phyloP scores from a whole-genome alignment of 805 yeast species.

The Metschnikowia gelsemii region DNA sequence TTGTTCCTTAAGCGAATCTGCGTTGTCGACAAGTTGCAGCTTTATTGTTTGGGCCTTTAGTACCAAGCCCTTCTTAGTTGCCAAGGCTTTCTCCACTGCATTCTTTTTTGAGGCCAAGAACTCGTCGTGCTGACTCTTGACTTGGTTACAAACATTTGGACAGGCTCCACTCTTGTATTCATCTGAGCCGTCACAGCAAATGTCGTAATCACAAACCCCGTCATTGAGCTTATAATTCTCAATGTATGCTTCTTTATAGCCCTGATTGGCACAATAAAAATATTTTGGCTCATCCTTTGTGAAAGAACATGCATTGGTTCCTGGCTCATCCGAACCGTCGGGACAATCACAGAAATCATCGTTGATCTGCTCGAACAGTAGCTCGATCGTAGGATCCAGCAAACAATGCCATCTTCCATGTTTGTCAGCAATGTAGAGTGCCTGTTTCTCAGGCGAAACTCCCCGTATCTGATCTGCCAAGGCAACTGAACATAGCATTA shows the following conservation, averaged over 20 bases:
- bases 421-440: constrained; percentile 50
- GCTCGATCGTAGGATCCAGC: constrained; percentile 57
- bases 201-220: constrained; percentile 85
- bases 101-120: not conserved
- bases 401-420: constrained; percentile 69
- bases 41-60: constrained; percentile 18
- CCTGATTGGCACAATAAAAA: constrained; percentile 78
- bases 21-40: constrained; percentile 11
- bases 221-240: constrained; percentile 74
- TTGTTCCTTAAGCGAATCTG: constrained; percentile 2
- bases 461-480: constrained; percentile 26
- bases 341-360: constrained; percentile 96
- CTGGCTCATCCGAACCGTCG: constrained; percentile 97
- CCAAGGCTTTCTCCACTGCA: constrained; percentile 25
- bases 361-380: constrained; percentile 65
- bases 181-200: constrained; percentile 95
- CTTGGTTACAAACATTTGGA: constrained; percentile 53
- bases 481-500: constrained; percentile 5
- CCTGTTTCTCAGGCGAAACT: constrained; percentile 38
- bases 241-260: constrained; percentile 61
- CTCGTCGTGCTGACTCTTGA: constrained; percentile 39
- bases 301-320: constrained; percentile 75
- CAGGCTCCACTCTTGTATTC: constrained; percentile 56
- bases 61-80: constrained; percentile 29
- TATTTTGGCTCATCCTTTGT: constrained; percentile 24